Base-by-base conservation (phyloP, 2,329 filamentous ascomycete genomes). In the Torrubiella hemipterigena region DNA sequence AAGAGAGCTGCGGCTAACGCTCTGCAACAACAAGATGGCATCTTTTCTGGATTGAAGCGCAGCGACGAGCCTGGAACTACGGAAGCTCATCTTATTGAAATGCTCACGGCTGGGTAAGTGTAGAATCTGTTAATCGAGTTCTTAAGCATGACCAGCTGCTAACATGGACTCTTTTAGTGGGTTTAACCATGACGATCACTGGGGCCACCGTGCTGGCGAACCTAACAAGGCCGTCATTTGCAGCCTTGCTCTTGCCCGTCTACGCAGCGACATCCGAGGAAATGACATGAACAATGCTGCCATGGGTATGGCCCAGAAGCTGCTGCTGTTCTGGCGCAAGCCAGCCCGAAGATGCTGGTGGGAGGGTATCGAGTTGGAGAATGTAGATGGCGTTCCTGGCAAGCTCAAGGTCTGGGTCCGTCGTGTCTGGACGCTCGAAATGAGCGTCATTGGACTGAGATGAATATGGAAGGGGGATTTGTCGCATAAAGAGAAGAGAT, bases 181-280 rank as follows among this genome's bases (percentile, higher is more conserved):
- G 22, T 98, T 98, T 63, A 87, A 96, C 52, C 84, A 93, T 48
- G 83, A 95, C 41, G 91, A 98, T 53, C 70, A 65, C 40, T 98
- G 91, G 91, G 91, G 91, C 20, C 89, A 98, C 55, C 81, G 91
- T 36, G 89, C 91, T n/a, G 83, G 85, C 34, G 91, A 98, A 57
- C 91, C 91, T 10, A 93, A 93, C 64, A 98, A 98, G 63, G 91
- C 91, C 14, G 91, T 98, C 37, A 91, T 98, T 46, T 98, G 91
- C 69, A 94, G 85, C 56, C 73, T 98, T 41, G 91, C 89, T 9
- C 73, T 98, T 34, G 91, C 91, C 21, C 79, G 91, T 43, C 71
- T 98, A 44, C 81, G 91, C 33, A 96, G 86, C 37, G 91, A 96
- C 46, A 86, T 93, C 47, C 77, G 85, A 33, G 84, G 87, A 44